These are phyloP conservation scores for Elsinoe ampelina DNA, from an alignment of 2,329 filamentous ascomycete genomes.

Conservation along the genomic window DNA sequence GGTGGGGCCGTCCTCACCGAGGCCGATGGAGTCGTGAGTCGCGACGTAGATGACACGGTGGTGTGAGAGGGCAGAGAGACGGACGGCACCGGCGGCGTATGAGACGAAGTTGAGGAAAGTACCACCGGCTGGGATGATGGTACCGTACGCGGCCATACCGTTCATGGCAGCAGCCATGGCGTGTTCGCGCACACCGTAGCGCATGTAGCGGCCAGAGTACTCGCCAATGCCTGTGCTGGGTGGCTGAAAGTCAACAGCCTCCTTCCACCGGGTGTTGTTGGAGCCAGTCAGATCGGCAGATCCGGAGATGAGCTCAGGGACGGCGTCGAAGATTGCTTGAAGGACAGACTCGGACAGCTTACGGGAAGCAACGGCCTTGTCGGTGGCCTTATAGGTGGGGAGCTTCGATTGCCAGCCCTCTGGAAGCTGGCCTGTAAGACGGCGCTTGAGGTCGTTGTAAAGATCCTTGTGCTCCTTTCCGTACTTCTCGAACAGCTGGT, in stretches of 20 bases:
- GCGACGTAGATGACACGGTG: constrained; percentile 90
- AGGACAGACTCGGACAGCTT: constrained; percentile 95
- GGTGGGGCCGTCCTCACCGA: constrained; percentile 95
- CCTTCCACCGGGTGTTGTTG: constrained; percentile 98
- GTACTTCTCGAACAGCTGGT: constrained; percentile 85
- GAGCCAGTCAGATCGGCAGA: constrained; percentile 97
- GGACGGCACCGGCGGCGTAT: constrained; percentile 89
- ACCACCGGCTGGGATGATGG: constrained; percentile 83
- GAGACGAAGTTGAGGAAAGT: constrained; percentile 99
- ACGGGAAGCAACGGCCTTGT: constrained; percentile 78
- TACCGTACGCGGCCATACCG: constrained; percentile 91
- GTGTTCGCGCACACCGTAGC: constrained; percentile 88
- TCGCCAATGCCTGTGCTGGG: constrained; percentile 76
- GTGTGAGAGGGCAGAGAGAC: constrained; percentile 85
- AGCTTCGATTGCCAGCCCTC: constrained; percentile 94
- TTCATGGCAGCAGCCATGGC: constrained; percentile 90
- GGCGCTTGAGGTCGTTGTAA: constrained; percentile 70
- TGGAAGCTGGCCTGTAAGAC: constrained; percentile 73
- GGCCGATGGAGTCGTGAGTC: constrained; percentile 97
- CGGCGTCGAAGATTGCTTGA: constrained; percentile 67
- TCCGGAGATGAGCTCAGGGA: constrained; percentile 90
- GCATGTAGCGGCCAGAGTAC: constrained; percentile 83
- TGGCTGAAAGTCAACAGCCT: constrained; percentile 93
- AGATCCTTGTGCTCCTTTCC: constrained; percentile 65
- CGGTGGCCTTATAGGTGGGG: constrained; percentile 78